Evolutionary conservation across 176 grass and related monocot genomes (phyloP), one percentile per base, ranked within the genome.

Genomic region (Cenchrus purpureus): DNA sequence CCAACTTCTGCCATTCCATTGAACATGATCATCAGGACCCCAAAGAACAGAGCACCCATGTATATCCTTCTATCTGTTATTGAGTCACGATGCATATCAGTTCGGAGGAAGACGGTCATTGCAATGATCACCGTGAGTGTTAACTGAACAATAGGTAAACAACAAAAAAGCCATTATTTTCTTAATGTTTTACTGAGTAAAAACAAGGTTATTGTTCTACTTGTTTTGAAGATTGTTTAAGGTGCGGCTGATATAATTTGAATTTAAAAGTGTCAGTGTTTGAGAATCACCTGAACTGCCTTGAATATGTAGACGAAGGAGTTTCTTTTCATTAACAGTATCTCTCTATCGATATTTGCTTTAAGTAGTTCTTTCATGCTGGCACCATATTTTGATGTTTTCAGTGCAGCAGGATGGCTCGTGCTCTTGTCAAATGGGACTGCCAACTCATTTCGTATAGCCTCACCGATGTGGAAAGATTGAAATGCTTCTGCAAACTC

Each of bases 21-120:
- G 83, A 95, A 91, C 94, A 95, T 93, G 62, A 93, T 72, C 83
- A 91, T 87, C 62, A 89, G 11, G 0, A 91, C 80, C 31, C 68
- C 72, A 86, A 83, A 93, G 91, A 89, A 96, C 16, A 91, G 69
- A 3, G 91, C 94, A 49, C 91, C 94, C 86, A 91, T 89, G 65
- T 93, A 96, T 72, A 93, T 72, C 58, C 64, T 82, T 54, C 91
- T 87, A 44, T 91, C 61, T 46, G 40, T 34, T 49, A 87, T 22
- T 0, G 55, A 62, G 17, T 80, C 79, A 32, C 5, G 86, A 58
- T 93, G 91, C 88, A 96, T 69, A 77, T 91, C 83, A 3, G 91
- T 96, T 8, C 91, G 89, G 13, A 96, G 54, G 83, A 96, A 96
- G 22, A 96, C 78, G 0, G 87, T 96, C 94, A 96, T 96, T n/a